Conservation (phyloP, 2,329 filamentous ascomycete genomes). For the Epichloe gansuensis region DNA sequence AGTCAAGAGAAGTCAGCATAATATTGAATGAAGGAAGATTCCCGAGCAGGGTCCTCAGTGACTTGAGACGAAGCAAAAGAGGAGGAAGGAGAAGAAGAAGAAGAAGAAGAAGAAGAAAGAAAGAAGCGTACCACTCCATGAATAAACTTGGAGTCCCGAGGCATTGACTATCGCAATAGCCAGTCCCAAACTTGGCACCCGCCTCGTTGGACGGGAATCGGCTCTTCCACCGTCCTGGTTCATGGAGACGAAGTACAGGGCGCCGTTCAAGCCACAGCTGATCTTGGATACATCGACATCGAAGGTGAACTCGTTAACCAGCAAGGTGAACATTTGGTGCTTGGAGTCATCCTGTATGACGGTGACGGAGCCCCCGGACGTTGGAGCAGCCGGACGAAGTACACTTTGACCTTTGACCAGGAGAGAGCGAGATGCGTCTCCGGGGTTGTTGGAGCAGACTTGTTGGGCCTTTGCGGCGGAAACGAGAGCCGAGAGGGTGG, state of each 20-base stretch:
- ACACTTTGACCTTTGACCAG: slow-evolving; percentile 40
- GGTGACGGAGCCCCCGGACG: slow-evolving; percentile 37
- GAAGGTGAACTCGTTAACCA: neutral
- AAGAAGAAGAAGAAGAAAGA: neutral
- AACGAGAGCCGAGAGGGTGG: neutral
- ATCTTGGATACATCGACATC: slow-evolving; percentile 44
- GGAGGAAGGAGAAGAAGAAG: neutral
- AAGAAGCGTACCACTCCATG: neutral
- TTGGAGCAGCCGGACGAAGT: slow-evolving; percentile 36
- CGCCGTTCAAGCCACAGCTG: slow-evolving; percentile 59
- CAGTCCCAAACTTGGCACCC: slow-evolving; percentile 48
- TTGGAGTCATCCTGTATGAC: slow-evolving; percentile 15
- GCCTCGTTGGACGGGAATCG: slow-evolving; percentile 38
- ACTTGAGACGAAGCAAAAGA: neutral
- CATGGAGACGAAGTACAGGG: slow-evolving; percentile 54
- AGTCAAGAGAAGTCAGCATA: too few relatives aligned
- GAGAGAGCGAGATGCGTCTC: slow-evolving; percentile 41
- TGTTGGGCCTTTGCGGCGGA: slow-evolving; percentile 29
- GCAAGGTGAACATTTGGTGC: neutral
- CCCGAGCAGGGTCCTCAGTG: too few relatives aligned
- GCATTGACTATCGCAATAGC: slow-evolving; percentile 39
- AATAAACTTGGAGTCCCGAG: slow-evolving; percentile 22
- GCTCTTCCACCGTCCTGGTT: slow-evolving; percentile 40
- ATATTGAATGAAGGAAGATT: too few relatives aligned
- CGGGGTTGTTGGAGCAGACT: slow-evolving; percentile 32